Base-by-base conservation (phyloP, 108 stramenopile genomes). In the Fragilaria radians region DNA sequence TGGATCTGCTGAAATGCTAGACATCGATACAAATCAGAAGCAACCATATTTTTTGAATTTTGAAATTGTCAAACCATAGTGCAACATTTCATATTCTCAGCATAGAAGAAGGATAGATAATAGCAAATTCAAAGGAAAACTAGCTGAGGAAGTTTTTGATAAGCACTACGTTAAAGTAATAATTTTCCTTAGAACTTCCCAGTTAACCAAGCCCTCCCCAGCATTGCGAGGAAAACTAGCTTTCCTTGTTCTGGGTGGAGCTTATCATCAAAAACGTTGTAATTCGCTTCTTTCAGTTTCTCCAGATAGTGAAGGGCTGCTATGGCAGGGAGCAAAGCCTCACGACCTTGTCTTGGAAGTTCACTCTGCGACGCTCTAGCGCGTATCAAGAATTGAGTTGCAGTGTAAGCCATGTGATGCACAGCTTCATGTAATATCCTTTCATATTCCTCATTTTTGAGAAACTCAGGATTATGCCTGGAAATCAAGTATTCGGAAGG, bases 291-390 rank as follows among this genome's bases (percentile, higher is more conserved):
- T 65, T 87, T 61, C 60, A 91, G 66, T 66, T 61, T 63, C 22
- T 63, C 52, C 36, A 91, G 60, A 63, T 85, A 85, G 27, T 79
- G 77, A n/a, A 83, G 48, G 0, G 81, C 79, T 42, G 85, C 82
- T 11, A 91, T 81, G 2, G 83, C 74, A 4, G 89, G 85, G 1
- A 91, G 46, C 58, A 91, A 68, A 23, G 73, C 74, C 25, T 65
- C 47, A 23, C 78, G 62, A 1, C 77, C 79, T 27, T 63, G 57
- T 26, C 60, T 78, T 4, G 89, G 89, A 5, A 91, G 62, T 0
- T 64, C 55, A 28, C 70, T 59, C 51, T 91, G 89, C n/a, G 71
- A 59, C 22, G 72, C 69, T 11, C 79, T 55, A n/a, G 85, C 89
- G 29, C 78, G 63, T 19, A 70, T 48, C 18, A 91, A 61, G 54